Conservation (phyloP, 2,329 filamentous ascomycete genomes). For the Talaromyces amestolkiae region DNA sequence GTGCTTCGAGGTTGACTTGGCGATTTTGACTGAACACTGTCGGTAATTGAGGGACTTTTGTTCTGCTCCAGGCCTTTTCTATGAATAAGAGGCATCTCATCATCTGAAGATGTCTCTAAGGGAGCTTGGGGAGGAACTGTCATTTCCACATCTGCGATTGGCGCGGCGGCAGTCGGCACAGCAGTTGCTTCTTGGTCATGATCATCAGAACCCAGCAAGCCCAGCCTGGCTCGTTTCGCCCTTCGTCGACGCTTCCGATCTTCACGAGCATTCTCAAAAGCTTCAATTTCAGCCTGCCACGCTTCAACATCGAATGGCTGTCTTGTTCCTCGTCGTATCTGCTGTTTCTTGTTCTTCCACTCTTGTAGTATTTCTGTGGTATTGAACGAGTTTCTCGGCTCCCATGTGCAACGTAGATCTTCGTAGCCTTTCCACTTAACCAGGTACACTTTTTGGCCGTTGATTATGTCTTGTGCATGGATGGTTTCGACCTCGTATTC, state of each 20-base stretch:
- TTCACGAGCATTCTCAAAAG: conserved; percentile 23
- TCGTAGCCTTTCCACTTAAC: conserved; percentile 64
- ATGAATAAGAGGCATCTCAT: background rate
- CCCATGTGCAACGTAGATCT: conserved; percentile 56
- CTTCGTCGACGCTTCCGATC: conserved; percentile 30
- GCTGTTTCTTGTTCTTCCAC: conserved; percentile 39
- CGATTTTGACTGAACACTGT: background rate
- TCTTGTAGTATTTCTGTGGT: conserved; percentile 38
- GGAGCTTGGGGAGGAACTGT: background rate
- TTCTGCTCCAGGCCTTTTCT: background rate
- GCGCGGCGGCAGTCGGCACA: background rate
- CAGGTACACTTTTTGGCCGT: conserved; percentile 51
- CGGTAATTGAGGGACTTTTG: background rate
- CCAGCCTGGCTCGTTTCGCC: conserved; percentile 30
- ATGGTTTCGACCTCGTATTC: conserved; percentile 51
- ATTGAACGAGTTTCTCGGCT: conserved; percentile 46
- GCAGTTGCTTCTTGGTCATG: background rate
- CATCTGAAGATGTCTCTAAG: background rate
- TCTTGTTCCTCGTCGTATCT: conserved; percentile 31
- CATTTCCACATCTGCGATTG: background rate
- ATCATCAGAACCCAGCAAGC: conserved; percentile 7
- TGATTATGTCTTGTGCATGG: conserved; percentile 13
- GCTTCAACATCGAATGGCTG: conserved; percentile 33
- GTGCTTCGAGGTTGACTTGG: background rate
- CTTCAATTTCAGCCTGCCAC: conserved; percentile 30